These are phyloP conservation scores for Elongisporangium senticosum DNA, from an alignment of 352 stramenopile species.

Conservation along the genomic window DNA sequence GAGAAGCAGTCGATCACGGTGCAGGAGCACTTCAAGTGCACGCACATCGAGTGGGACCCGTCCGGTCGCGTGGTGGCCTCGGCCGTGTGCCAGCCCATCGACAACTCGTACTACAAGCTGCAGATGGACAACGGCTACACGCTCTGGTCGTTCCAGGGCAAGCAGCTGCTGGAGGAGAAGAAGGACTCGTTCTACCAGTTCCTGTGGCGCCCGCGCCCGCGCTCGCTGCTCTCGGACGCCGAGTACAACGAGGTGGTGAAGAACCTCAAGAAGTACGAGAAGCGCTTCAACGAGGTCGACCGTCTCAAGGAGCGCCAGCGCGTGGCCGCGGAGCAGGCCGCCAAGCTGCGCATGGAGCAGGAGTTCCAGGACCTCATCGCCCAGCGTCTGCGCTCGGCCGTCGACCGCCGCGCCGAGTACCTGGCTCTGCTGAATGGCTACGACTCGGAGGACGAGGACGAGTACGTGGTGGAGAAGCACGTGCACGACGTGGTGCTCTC, in stretches of 20 bases:
- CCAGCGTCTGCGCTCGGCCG: conserved; percentile 23
- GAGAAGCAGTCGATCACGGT: conserved; percentile 91
- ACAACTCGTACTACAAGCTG: conserved; percentile 95
- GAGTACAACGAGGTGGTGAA: conserved; percentile 95
- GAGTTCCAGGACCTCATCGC: conserved; percentile 71
- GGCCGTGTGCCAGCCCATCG: conserved; percentile 94
- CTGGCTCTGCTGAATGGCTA: conserved; percentile 68
- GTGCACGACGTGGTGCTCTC: conserved; percentile 71
- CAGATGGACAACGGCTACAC: conserved; percentile 99
- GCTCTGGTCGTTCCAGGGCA: conserved; percentile 97
- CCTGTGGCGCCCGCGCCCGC: conserved; percentile 89
- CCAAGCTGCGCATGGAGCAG: conserved; percentile 62
- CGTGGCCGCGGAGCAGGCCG: conserved; percentile 47
- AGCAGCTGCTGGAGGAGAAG: conserved; percentile 91
- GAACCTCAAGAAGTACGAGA: conserved; percentile 97
- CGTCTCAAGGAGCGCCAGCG: conserved; percentile 79
- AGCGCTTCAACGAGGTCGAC: conserved; percentile 86
- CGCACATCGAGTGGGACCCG: conserved; percentile 97
- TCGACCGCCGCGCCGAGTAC: conserved; percentile 47
- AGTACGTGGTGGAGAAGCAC: conserved; percentile 80
- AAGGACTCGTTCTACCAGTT: conserved; percentile 98
- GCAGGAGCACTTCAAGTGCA: conserved; percentile 98
- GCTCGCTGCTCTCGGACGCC: conserved; percentile 89
- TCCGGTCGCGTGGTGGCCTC: conserved; percentile 93
- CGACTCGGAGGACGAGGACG: conserved; percentile 75